phyloP scores from a whole-genome alignment of 345 rosid genomes.

The Dovyalis caffra region DNA sequence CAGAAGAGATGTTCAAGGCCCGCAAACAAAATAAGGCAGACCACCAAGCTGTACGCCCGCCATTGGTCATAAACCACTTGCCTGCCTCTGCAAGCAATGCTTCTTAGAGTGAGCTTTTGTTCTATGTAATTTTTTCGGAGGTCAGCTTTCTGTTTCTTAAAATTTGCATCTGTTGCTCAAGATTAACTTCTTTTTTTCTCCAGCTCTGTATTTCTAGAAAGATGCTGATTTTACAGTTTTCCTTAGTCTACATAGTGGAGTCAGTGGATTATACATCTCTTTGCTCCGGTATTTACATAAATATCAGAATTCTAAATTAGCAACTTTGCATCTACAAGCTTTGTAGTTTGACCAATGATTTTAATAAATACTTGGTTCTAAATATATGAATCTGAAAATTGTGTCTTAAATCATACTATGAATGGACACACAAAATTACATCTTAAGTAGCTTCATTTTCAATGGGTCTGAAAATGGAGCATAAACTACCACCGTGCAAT shows the following conservation, averaged over 20 bases:
- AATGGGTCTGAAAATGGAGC: background rate
- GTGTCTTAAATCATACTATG: background rate
- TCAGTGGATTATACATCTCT: background rate
- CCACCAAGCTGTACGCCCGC: slow-evolving; percentile 57
- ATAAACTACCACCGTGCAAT: background rate
- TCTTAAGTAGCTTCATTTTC: background rate
- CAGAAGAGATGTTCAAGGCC: slow-evolving; percentile 76
- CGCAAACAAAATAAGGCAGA: slow-evolving; percentile 59
- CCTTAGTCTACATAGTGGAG: background rate
- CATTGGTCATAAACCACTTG: slow-evolving; percentile 54
- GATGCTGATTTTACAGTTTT: background rate
- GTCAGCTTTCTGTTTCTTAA: slow-evolving; percentile 13
- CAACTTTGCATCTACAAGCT: background rate
- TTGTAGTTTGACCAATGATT: background rate
- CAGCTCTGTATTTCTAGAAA: background rate
- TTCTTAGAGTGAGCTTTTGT: slow-evolving; percentile 18
- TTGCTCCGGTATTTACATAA: background rate
- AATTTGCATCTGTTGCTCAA: background rate
- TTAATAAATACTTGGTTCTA: background rate
- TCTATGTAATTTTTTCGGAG: slow-evolving; percentile 6
- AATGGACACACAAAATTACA: background rate
- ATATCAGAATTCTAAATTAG: background rate
- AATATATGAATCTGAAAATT: background rate
- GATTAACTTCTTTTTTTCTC: background rate
- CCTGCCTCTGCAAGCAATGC: slow-evolving; percentile 36